Evolutionary conservation across 1,139 yeast genomes (phyloP), one percentile per base, ranked within the genome.

Genomic region (Spencermartinsiella ligniputridi): DNA sequence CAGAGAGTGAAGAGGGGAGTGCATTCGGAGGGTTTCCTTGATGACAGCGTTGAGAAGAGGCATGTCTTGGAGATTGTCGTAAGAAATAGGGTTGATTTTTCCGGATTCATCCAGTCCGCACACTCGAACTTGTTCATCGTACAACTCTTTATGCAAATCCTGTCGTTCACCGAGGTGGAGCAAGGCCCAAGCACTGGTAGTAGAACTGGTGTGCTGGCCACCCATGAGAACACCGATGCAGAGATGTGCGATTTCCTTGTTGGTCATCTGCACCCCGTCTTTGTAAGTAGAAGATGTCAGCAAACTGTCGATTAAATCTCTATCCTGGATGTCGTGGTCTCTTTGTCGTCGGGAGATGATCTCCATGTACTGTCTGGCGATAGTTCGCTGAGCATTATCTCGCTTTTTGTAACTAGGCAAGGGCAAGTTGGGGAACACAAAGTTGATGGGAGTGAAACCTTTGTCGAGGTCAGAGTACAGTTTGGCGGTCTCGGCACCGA

Each of bases 161-260:
- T 95, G 95, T 55, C 78, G 73, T 59, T 83, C 94, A 54, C 90
- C 97, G 54, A 92, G 75, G 64, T 92, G 98, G 55, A 92, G 76
- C 63, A 92, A 73, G 60, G 81, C 81, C 98, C 98, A 92, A 21
- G 97, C 86, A 39, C 96, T 86, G 20, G 98, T 92, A 21, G 97
- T 78, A 39, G 97, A 95, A 56, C 96, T 85, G 24, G 99, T 94
- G 68, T 92, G 99, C 71, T 92, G 99, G 51, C 98, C 99, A 57
- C 98, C 99, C 99, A 92, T 92, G 52, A 94, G 76, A 45, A 94
- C 82, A 64, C 97, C 99, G 67, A 92, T 92, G 68, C 89, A 74
- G 64, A 94, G 74, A 68, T 90, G 85, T 35, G 97, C 95, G 62
- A 92, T 88, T 70, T 92, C 96, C 64, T 83, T 83, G 65, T 94